Evolutionary conservation across 2,329 filamentous ascomycete species (phyloP).

Genomic region (Scytalidium sp.): DNA sequence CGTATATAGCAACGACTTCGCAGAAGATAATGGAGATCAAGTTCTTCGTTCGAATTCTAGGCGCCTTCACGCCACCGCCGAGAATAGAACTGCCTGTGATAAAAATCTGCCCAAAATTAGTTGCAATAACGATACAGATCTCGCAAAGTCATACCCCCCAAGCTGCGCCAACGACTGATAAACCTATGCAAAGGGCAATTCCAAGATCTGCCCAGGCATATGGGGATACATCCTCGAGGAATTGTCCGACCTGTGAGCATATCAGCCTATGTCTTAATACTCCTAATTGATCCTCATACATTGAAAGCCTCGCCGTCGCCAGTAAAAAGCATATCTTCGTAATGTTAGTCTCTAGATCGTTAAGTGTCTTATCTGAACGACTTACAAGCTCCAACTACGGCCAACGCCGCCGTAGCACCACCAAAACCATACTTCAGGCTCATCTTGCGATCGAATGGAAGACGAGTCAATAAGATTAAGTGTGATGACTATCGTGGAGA

Average conservation of each 20-base stretch:
- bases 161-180: conserved; percentile 95
- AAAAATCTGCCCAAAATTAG: conserved; percentile 75
- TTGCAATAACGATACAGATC: conserved; percentile 4
- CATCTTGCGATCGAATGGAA: conserved; percentile 48
- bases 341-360: conserved; percentile 19
- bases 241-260: conserved; percentile 71
- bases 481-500: not conserved
- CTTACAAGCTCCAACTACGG: conserved; percentile 78
- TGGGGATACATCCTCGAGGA: conserved; percentile 90
- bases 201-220: conserved; percentile 91
- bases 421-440: conserved; percentile 70
- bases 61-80: conserved; percentile 92
- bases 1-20: conserved; percentile 99
- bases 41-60: conserved; percentile 98
- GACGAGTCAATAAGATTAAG: not conserved
- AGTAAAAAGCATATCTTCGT: conserved; percentile 94
- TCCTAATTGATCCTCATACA: conserved; percentile 46
- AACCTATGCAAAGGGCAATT: conserved; percentile 89
- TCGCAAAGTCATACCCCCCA: conserved; percentile 58
- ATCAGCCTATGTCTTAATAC: conserved; percentile 19
- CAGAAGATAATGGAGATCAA: conserved; percentile 99
- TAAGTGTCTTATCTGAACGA: conserved; percentile 32
- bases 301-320: conserved; percentile 96
- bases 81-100: conserved; percentile 97
- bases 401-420: conserved; percentile 64